phyloP scores from a whole-genome alignment of 805 yeast genomes.

The Kuraishia piskuri region DNA sequence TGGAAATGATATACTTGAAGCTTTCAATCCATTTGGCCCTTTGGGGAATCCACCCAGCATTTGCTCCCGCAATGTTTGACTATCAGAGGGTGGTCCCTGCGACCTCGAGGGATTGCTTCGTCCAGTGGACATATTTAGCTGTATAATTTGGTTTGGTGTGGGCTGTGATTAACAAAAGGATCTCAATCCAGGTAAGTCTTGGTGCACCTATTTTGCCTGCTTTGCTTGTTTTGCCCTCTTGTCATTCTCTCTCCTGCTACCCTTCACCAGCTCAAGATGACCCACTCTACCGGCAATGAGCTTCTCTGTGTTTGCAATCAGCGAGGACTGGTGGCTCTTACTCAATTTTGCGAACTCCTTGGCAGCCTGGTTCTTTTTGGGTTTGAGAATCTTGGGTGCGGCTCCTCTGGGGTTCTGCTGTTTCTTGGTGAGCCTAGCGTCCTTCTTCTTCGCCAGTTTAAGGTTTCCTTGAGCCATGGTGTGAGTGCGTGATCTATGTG shows the following conservation, averaged over 20 bases:
- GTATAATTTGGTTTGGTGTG: neutral
- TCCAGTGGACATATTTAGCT: neutral
- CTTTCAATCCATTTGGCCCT: neutral
- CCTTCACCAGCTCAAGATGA: constrained; percentile 84
- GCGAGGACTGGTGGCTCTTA: constrained; percentile 48
- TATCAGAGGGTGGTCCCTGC: neutral
- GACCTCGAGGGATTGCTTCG: neutral
- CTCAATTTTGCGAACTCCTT: constrained; percentile 39
- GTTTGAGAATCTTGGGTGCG: constrained; percentile 66
- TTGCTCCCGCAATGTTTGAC: neutral
- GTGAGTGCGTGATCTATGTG: neutral
- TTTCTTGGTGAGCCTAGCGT: constrained; percentile 53
- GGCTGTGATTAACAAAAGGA: neutral
- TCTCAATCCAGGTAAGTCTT: neutral
- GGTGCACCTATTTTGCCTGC: neutral
- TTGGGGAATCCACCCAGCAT: neutral
- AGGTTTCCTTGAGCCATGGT: constrained; percentile 68
- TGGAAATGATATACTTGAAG: neutral
- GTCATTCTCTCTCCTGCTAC: constrained; percentile 79
- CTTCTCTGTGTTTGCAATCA: constrained; percentile 65
- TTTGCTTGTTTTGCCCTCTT: constrained; percentile 35
- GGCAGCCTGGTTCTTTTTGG: constrained; percentile 49
- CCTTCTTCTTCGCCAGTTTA: constrained; percentile 43
- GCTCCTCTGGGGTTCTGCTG: constrained; percentile 59
- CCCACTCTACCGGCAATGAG: constrained; percentile 87